Conservation (phyloP, 768 basidiomycete species). For the Scleroderma citrinum region DNA sequence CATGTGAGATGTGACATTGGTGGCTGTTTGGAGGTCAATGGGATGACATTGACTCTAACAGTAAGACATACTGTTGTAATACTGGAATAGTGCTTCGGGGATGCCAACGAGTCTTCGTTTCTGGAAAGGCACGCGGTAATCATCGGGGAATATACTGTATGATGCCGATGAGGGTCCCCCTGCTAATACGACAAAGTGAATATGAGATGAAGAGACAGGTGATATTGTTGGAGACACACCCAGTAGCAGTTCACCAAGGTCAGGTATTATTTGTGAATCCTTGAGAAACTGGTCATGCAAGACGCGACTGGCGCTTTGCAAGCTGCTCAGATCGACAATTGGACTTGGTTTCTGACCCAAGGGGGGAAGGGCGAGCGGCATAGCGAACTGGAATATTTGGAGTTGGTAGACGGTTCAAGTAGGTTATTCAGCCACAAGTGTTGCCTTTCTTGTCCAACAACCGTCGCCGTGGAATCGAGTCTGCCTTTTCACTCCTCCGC, state of each 20-base stretch:
- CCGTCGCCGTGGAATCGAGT: neutral
- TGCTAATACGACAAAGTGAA: slow-evolving; percentile 31
- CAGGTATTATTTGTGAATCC: slow-evolving; percentile 70
- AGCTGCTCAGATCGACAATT: slow-evolving; percentile 51
- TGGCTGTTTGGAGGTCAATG: slow-evolving; percentile 36
- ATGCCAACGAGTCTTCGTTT: slow-evolving; percentile 72
- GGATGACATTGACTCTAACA: neutral
- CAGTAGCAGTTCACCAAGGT: slow-evolving; percentile 62
- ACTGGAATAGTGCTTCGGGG: slow-evolving; percentile 71
- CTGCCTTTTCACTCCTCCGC: neutral
- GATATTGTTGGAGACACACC: slow-evolving; percentile 35
- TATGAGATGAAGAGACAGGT: neutral
- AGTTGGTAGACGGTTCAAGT: neutral
- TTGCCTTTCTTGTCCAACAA: neutral
- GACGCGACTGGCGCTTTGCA: slow-evolving; percentile 62
- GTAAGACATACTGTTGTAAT: slow-evolving; percentile 58
- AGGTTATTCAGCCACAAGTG: neutral
- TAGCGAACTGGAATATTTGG: neutral
- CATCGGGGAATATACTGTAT: slow-evolving; percentile 73
- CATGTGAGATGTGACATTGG: slow-evolving; percentile 73
- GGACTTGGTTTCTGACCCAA: slow-evolving; percentile 14
- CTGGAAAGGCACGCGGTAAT: slow-evolving; percentile 74
- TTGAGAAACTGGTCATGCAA: slow-evolving; percentile 65
- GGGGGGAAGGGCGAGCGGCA: slow-evolving; percentile 6
- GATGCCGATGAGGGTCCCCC: slow-evolving; percentile 66